Evolutionary conservation across 2,329 filamentous ascomycete species (phyloP).

Genomic region (Trichoderma sp.): DNA sequence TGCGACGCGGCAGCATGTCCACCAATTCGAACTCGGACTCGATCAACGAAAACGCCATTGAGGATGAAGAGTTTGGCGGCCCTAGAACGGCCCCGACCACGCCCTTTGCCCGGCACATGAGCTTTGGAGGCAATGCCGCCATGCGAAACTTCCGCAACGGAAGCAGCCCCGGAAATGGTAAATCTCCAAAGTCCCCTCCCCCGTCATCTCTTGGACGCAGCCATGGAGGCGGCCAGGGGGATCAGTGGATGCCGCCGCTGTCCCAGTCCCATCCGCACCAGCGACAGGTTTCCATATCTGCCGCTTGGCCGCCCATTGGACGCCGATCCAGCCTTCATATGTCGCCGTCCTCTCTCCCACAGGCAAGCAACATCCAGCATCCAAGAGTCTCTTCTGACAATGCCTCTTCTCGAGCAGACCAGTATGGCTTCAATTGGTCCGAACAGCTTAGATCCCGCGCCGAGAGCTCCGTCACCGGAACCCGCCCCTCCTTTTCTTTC

Average conservation of each 20-base stretch:
- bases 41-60: slow-evolving; percentile 73
- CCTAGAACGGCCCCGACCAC: slow-evolving; percentile 66
- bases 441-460: slow-evolving; percentile 92
- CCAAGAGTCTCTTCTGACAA: slow-evolving; percentile 68
- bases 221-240: slow-evolving; percentile 39
- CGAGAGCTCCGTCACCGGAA: slow-evolving; percentile 71
- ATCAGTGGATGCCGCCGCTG: slow-evolving; percentile 32
- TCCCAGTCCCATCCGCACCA: slow-evolving; percentile 32
- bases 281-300: slow-evolving; percentile 39
- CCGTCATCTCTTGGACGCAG: slow-evolving; percentile 41
- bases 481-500: slow-evolving; percentile 63
- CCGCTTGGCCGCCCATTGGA: slow-evolving; percentile 41
- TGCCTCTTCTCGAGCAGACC: slow-evolving; percentile 68
- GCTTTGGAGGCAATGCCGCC: slow-evolving; percentile 83
- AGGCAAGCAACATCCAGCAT: slow-evolving; percentile 64
- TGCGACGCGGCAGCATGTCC: slow-evolving; percentile 70
- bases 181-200: slow-evolving; percentile 51
- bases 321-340: slow-evolving; percentile 45
- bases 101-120: slow-evolving; percentile 83
- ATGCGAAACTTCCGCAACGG: slow-evolving; percentile 60
- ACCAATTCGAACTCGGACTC: slow-evolving; percentile 68
- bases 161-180: slow-evolving; percentile 68
- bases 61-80: slow-evolving; percentile 65
- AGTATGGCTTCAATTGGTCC: slow-evolving; percentile 90
- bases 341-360: slow-evolving; percentile 45